Base-by-base conservation (phyloP, 768 basidiomycete species). In the Solioccasus polychromus region DNA sequence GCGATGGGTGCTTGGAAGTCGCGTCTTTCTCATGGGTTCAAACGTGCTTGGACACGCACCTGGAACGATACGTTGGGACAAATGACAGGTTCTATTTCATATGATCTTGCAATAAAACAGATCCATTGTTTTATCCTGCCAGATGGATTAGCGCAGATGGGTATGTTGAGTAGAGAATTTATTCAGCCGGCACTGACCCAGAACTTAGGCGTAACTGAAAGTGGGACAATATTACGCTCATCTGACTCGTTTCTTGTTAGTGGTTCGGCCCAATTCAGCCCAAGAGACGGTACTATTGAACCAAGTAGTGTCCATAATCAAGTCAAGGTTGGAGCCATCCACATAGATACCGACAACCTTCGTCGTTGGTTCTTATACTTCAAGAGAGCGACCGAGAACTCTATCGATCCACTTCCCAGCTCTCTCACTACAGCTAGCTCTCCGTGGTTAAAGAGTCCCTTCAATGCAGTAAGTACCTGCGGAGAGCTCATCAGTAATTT, bases 61-160 rank as follows among this genome's bases (percentile, higher is more conserved):
- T 80, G 85, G 71, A 82, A 85, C 50, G 72, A 79, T 42, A 85
- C 85, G 20, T 75, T 84, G 71, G 85, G 82, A 11, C 74, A 71
- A 31, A 82, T 80, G 38, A 76, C 75, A 42, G 86, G 82, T 17
- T 72, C 73, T 11, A 74, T 77, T 2, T 71, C 72, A 4, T 62
- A 87, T 39, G 67, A 72, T 39, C 60, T 88, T 32, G 73, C 67
- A 31, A 58, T 81, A 35, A 67, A 66, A 34, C 71, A 75, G 39
- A 63, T 85, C 25, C 62, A 69, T 31, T 78, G 78, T 10, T 71
- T 64, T 20, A 52, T 68, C 15, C 68, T 69, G 44, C 64, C 44
- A 22, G 52, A 50, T 37, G 38, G 44, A 42, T 32, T 47, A 17
- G 12, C 35, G 28, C 52, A 51, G 10, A 44, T 58, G 46, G 68